Evolutionary conservation across 306 rosid genomes (phyloP), one percentile per base, ranked within the genome.

Genomic region (Quillaja saponaria): DNA sequence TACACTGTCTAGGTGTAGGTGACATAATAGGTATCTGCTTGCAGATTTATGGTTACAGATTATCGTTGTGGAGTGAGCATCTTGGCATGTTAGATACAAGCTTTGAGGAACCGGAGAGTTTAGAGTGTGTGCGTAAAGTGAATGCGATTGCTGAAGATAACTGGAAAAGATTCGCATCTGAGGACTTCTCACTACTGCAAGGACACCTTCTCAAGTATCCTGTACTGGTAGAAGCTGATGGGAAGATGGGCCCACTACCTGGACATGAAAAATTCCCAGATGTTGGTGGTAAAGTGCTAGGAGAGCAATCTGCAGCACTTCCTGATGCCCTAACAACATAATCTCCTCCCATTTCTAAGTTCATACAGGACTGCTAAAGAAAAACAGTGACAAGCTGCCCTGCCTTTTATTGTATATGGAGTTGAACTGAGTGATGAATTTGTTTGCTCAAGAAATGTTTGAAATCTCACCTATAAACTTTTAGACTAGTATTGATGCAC

Each of bases 151-250:
- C 99, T 0, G 52, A 61, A 10, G 62, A 83, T 3, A 94, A 94
- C 61, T 85, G 99, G 99, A 66, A 19, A 47, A 65, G 40, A 42
- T 94, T 9, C 49, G 16, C 72, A 16, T 54, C 77, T 0, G 87
- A 75, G 15, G 77, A 72, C 1, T 81, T 83, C 66, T 54, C 72
- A 51, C 51, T 3, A 9, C 56, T 87, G 68, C 95, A 68, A 58
- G 99, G 99, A 34, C 97, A 89, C 77, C 81, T 94, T 56, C 84
- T 94, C 6, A 80, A 68, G 80, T 94, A 94, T 77, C 99, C 99
- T 13, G 18, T 89, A 45, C 42, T 39, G n/a, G 81, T 94, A 28
- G 85, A 81, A 44, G 49, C 17, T 1, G 68, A 83, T 66, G 99
- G 99, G 49, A 73, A 31, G 54, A 60, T 94, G 11, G 47, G 71